Base-by-base conservation (phyloP, 306 rosid species). In the Sesbania bispinosa region DNA sequence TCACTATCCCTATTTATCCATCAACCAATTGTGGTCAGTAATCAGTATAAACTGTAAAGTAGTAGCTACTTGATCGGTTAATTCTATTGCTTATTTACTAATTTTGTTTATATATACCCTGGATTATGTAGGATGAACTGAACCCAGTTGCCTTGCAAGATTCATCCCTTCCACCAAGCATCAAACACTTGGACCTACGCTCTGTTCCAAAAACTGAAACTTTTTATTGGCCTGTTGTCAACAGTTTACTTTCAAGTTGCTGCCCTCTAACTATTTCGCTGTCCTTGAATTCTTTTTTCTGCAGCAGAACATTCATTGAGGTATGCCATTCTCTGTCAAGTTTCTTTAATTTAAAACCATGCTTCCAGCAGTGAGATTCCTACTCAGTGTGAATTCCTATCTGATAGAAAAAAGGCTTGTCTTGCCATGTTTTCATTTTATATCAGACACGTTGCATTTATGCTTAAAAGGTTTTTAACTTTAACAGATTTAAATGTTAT, bases 281-380 rank as follows among this genome's bases (percentile, higher is more conserved):
- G 23, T 6, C 11, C 32, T 45, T 10, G 23, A 5, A 36, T 19
- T 6, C 33, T 2, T 8, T 1, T 19, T 20, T 11, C 7, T 71
- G 24, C 21, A 58, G 13, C 21, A 33, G 41, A 20, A 18, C n/a
- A 62, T 74, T 74, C 64, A 51, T 74, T 39, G 30, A 74, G 72
- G 79, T 74, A 38, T 74, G 35, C 38, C 45, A 35, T 39, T 38
- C 6, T 57, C 39, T 62, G 7, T 21, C 26, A 26, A n/a, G 19
- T 7, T 67, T 24, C 74, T 43, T 15, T 32, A 23, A 21, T 55
- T 45, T 45, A 4, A 35, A 4, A n/a, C 3, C 10, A 4, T 26
- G 21, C 41, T 39, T 26, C 47, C 23, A 39, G 16, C 54, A 11
- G 43, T 29, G 68, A 58, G 68, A 30, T n/a, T 50, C 10, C 9